Evolutionary conservation across 441 rosid species (phyloP).

Genomic region (Erysimum pusillum): DNA sequence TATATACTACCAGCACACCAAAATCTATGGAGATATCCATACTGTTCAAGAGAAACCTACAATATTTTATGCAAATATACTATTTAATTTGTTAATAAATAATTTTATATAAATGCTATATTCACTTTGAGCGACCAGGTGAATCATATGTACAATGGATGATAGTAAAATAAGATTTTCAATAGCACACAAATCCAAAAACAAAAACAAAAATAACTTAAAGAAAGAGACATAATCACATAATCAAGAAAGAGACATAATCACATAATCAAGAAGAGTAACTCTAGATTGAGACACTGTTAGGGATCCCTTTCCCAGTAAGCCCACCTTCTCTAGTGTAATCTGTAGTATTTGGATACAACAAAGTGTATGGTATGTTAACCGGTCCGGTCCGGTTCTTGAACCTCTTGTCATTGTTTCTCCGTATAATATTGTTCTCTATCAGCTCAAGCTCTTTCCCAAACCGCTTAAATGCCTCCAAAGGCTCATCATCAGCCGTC

Average conservation of each 20-base stretch:
- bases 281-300: conserved; percentile 73
- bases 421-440: conserved; percentile 59
- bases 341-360: conserved; percentile 73
- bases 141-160: conserved; percentile 15
- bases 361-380: conserved; percentile 73
- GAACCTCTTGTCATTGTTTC: conserved; percentile 64
- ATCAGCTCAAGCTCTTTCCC: conserved; percentile 57
- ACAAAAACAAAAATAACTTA: not conserved
- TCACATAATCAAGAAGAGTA: conserved; percentile 5
- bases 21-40: not conserved
- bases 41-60: too few species aligned
- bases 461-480: conserved; percentile 68
- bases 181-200: conserved; percentile 3
- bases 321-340: conserved; percentile 70
- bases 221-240: conserved; percentile 4
- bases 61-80: not conserved
- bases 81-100: not conserved
- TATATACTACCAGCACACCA: not conserved
- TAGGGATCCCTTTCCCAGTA: conserved; percentile 88
- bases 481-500: conserved; percentile 73
- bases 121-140: not conserved
- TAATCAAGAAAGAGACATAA: conserved; percentile 9
- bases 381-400: conserved; percentile 86
- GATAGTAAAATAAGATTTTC: not conserved
- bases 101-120: not conserved